Percentiles rank a stretch among this genome's conserved stretches.
These are phyloP conservation scores for Monilinia laxa DNA, from an alignment of 2,329 filamentous ascomycete genomes.

Conservation along the genomic window DNA sequence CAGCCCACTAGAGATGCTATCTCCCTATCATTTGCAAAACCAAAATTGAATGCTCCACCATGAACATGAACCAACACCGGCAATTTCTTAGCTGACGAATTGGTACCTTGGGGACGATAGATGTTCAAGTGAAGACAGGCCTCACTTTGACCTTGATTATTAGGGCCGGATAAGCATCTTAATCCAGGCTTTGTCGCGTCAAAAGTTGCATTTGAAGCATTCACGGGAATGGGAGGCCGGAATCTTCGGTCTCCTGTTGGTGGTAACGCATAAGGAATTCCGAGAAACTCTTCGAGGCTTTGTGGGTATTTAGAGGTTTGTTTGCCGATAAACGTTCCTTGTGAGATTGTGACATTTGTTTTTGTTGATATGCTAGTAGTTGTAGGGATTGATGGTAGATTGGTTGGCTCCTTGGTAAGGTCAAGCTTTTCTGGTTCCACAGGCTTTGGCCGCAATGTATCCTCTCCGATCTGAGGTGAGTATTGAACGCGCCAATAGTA, in stretches of 20 bases:
- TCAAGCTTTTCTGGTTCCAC: constrained; percentile 13
- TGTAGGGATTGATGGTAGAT: neutral
- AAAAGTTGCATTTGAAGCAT: constrained; percentile 34
- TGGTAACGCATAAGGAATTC: constrained; percentile 51
- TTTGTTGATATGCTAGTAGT: too few relatives aligned
- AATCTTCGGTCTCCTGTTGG: constrained; percentile 50
- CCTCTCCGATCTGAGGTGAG: constrained; percentile 4
- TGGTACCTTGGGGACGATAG: constrained; percentile 41
- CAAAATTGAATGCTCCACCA: constrained; percentile 61
- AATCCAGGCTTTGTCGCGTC: constrained; percentile 43
- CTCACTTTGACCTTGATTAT: constrained; percentile 42
- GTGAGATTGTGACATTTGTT: constrained; percentile 28
- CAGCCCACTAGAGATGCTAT: constrained; percentile 62
- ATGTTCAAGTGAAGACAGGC: constrained; percentile 56
- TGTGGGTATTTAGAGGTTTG: constrained; percentile 30
- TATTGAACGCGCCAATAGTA: constrained; percentile 20
- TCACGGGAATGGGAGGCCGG: constrained; percentile 37
- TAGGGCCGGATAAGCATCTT: constrained; percentile 33
- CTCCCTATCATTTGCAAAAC: constrained; percentile 42
- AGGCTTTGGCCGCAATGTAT: constrained; percentile 2
- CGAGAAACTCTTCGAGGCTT: constrained; percentile 46
- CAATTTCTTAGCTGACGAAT: constrained; percentile 36
- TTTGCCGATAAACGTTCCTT: constrained; percentile 36
- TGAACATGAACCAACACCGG: constrained; percentile 62
- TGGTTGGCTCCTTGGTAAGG: neutral